Evolutionary conservation across 108 stramenopile genomes (phyloP).

Genomic region (Skeletonema marinoi): DNA sequence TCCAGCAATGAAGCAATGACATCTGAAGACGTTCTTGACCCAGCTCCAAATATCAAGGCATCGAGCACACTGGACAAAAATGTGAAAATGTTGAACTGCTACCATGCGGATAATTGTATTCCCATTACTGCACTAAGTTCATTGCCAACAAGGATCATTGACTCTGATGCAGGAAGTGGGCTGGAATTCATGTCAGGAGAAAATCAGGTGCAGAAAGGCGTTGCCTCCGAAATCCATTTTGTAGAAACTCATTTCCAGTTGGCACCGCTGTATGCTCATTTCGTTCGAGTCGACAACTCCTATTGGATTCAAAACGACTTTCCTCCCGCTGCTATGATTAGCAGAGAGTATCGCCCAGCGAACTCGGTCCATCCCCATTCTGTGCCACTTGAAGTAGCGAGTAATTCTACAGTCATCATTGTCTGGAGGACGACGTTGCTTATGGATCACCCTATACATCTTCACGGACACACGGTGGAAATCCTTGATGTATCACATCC

Average conservation of each 20-base stretch:
- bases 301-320: slow-evolving; percentile 22
- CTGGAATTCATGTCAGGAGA: background rate
- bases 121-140: slow-evolving; percentile 17
- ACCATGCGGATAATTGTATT: slow-evolving; percentile 8
- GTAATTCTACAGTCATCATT: slow-evolving; percentile 13
- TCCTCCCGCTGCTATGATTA: slow-evolving; percentile 10
- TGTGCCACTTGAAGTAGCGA: slow-evolving; percentile 4
- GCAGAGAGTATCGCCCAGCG: background rate
- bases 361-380: slow-evolving; percentile 18
- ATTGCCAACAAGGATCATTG: background rate
- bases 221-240: slow-evolving; percentile 4
- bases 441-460: slow-evolving; percentile 22
- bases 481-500: slow-evolving; percentile 30
- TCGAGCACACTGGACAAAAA: background rate
- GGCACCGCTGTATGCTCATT: slow-evolving; percentile 27
- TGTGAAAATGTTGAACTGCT: slow-evolving; percentile 16
- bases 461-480: slow-evolving; percentile 32
- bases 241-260: slow-evolving; percentile 13
- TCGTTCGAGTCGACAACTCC: slow-evolving; percentile 18
- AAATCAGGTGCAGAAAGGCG: background rate
- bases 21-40: slow-evolving; percentile 6
- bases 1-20: background rate
- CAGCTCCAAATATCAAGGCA: background rate
- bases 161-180: background rate
- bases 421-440: slow-evolving; percentile 30